Percentiles rank a stretch among this genome's conserved stretches.
Conservation (phyloP, 2,329 filamentous ascomycete genomes). For the Pestalotiopsis sp. region DNA sequence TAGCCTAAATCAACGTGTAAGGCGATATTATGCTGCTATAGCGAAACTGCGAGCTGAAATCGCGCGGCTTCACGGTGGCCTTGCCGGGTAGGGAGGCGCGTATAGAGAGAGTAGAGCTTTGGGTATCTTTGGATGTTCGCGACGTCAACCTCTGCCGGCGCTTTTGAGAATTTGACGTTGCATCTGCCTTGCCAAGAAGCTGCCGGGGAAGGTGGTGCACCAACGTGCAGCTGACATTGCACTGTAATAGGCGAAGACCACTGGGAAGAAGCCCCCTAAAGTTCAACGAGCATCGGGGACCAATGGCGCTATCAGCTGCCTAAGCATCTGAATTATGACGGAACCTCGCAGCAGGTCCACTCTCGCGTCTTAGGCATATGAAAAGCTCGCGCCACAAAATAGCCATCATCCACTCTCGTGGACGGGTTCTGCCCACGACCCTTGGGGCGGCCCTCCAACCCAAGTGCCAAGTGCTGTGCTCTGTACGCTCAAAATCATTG, state of each 20-base stretch:
- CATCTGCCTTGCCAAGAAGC: neutral
- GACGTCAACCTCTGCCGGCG: neutral
- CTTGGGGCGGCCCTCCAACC: neutral
- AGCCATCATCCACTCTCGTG: neutral
- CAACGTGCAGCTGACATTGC: neutral
- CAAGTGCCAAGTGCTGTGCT: neutral
- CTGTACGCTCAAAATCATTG: neutral
- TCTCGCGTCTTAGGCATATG: conserved; percentile 3
- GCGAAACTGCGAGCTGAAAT: neutral
- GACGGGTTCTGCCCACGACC: neutral
- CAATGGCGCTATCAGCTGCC: neutral
- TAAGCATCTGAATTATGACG: conserved; percentile 8
- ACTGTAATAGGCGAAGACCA: neutral
- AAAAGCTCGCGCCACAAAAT: conserved; percentile 10
- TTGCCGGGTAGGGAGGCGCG: neutral
- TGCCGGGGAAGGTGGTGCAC: neutral
- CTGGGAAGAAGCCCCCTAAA: neutral
- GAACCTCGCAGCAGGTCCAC: conserved; percentile 9
- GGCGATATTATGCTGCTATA: neutral
- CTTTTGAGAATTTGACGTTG: neutral
- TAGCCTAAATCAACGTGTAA: neutral
- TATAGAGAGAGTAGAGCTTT: neutral
- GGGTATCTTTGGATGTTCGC: neutral
- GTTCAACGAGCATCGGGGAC: neutral
- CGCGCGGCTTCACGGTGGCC: neutral